Evolutionary conservation across 2,329 filamentous ascomycete species (phyloP), one percentile per base, ranked within the genome.

Genomic region (Pseudopyricularia javanii): DNA sequence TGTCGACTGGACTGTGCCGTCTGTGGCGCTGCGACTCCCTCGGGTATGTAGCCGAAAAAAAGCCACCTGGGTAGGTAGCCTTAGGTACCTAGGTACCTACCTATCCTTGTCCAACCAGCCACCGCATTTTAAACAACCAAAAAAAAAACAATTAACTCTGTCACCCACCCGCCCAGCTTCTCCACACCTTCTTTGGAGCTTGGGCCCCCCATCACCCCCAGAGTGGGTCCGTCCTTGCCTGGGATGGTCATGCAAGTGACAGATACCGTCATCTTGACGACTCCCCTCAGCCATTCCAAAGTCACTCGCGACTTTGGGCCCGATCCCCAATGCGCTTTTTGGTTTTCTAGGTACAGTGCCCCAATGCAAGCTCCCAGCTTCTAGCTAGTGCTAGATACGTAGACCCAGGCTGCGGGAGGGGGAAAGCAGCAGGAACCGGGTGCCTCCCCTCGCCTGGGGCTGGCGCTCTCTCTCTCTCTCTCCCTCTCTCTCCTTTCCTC

Each of bases 401-500:
- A n/a, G n/a, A n/a, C n/a, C n/a, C n/a, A n/a, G n/a, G n/a, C n/a
- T n/a, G n/a, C n/a, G n/a, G n/a, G n/a, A n/a, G n/a, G n/a, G n/a
- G n/a, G n/a, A n/a, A n/a, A n/a, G n/a, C n/a, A n/a, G n/a, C n/a
- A n/a, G n/a, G n/a, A n/a, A n/a, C n/a, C n/a, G n/a, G n/a, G n/a
- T n/a, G n/a, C n/a, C n/a, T n/a, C n/a, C n/a, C n/a, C n/a, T n/a
- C n/a, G n/a, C n/a, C n/a, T 37, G 35, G 35, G 22, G 37, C 37
- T 43, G 22, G 37, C 37, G 17, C 32, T 12, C 7, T 7, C 32
- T 43, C 37, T 20, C 37, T 20, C 22, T 20, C n/a, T 43, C 37
- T 43, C 37, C 17, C 45, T 48, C 45, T 52, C 43, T 50, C 49
- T 53, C 45, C 40, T 37, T 35, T 17, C 47, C 35, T 50, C 28